phyloP scores from a whole-genome alignment of 1,139 yeast genomes.

The Kodamaea alishanica region DNA sequence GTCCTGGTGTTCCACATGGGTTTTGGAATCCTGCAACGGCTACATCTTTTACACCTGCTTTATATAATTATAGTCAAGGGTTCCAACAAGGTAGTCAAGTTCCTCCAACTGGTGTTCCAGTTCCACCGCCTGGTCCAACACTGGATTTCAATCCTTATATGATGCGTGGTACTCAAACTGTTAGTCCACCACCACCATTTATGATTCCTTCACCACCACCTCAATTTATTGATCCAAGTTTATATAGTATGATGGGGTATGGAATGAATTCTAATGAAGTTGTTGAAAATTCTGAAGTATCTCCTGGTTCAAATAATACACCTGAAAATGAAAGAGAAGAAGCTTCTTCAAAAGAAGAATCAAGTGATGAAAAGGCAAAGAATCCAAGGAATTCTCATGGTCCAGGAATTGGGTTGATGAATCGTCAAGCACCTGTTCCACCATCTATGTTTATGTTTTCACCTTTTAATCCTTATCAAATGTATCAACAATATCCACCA shows the following conservation, averaged over 20 bases:
- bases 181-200: slow-evolving; percentile 22
- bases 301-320: slow-evolving; percentile 3
- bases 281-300: slow-evolving; percentile 3
- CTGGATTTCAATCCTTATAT: slow-evolving; percentile 18
- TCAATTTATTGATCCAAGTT: slow-evolving; percentile 38
- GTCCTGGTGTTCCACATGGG: slow-evolving; percentile 25
- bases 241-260: slow-evolving; percentile 31
- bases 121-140: slow-evolving; percentile 14
- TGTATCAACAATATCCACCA: slow-evolving; percentile 37
- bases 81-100: slow-evolving; percentile 12
- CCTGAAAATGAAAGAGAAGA: not conserved
- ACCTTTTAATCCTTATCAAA: slow-evolving; percentile 47
- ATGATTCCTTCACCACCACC: slow-evolving; percentile 37
- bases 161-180: slow-evolving; percentile 5
- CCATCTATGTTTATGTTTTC: slow-evolving; percentile 46
- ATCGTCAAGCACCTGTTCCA: slow-evolving; percentile 25
- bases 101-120: slow-evolving; percentile 13
- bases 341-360: slow-evolving; percentile 4
- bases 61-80: slow-evolving; percentile 22
- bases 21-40: slow-evolving; percentile 70
- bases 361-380: slow-evolving; percentile 8
- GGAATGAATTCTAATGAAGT: slow-evolving; percentile 1
- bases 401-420: slow-evolving; percentile 44
- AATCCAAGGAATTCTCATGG: slow-evolving; percentile 16
- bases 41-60: slow-evolving; percentile 50